phyloP scores from a whole-genome alignment of 805 yeast genomes.

The Ogataea parapolymorpha region DNA sequence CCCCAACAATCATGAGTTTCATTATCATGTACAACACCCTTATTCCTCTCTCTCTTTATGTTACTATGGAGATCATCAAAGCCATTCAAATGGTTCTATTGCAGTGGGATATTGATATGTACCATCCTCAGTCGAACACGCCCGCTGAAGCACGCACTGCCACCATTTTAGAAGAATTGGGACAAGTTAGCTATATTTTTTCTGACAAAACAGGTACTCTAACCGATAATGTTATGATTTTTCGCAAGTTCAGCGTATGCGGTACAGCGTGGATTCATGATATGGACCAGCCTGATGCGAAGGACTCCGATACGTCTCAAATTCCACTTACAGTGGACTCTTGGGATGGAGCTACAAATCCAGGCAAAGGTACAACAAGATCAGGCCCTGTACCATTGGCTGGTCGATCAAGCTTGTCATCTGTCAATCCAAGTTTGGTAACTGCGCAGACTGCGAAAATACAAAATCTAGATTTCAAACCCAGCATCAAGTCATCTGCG shows the following conservation, averaged over 20 bases:
- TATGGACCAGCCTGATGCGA: constrained; percentile 41
- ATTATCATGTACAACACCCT: constrained; percentile 96
- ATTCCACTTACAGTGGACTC: constrained; percentile 1
- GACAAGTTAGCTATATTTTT: constrained; percentile 92
- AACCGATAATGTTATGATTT: constrained; percentile 92
- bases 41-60: constrained; percentile 91
- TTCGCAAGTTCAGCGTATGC: constrained; percentile 80
- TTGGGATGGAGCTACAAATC: neutral
- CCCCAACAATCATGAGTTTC: constrained; percentile 91
- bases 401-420: constrained; percentile 60
- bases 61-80: constrained; percentile 94
- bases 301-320: constrained; percentile 19
- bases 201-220: constrained; percentile 97
- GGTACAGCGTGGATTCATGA: constrained; percentile 92
- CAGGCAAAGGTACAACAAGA: constrained; percentile 8
- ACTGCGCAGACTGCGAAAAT: constrained; percentile 40
- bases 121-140: constrained; percentile 75
- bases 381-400: constrained; percentile 29
- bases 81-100: constrained; percentile 77
- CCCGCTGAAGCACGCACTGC: constrained; percentile 96
- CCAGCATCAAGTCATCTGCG: constrained; percentile 52
- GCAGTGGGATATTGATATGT: constrained; percentile 94
- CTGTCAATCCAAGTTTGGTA: constrained; percentile 27
- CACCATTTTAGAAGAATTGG: constrained; percentile 91
- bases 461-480: constrained; percentile 1